Base-by-base conservation (phyloP, 2,329 filamentous ascomycete species). In the Pseudonectria foliicola region DNA sequence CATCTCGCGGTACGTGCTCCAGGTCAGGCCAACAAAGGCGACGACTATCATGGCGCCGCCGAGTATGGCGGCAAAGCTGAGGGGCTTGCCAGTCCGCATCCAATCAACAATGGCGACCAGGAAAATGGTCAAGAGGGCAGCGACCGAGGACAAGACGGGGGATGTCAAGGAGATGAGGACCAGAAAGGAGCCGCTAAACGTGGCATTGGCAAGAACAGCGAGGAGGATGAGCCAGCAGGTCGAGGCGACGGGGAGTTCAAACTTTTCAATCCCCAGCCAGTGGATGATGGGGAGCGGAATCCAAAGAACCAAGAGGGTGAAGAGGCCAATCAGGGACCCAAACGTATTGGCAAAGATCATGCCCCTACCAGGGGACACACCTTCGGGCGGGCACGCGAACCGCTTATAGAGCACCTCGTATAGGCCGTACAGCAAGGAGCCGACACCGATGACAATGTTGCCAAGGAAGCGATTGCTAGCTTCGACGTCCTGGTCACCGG, bases 391-490 rank as follows among this genome's bases (percentile, higher is more conserved):
- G 56, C 92, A 98, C 11, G 90, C 90, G 40, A 81, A 80, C 40
- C 82, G 80, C 70, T 98, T 98, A 67, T 98, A 98, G 26, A 98
- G 62, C 6, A 98, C 92, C 61, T 98, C 92, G 62, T 98, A 98
- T 31, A 98, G 80, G 1, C 92, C 92, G 59, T 98, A 98, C 13
- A 98, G 72, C 6, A 98, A 80, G 46, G 84, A 92, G 8, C 92
- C 92, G 15, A 86, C 63, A 25, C 90, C 90, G 50, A 98, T 98
- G 50, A 98, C 76, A 26, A 96, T 64, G 56, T 98, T 98, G 6
- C 92, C 92, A 1, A 90, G 59, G 10, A 89, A 73, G 13, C 88
- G 75, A 46, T 81, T 81, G 29, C 73, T 73, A 0, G 77, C 77
- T 12, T 73, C 70, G 10, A 73, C 71, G 13, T 51, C 49, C 31